Conservation (phyloP, 2,329 filamentous ascomycete species). For the Ascochyta pisi region DNA sequence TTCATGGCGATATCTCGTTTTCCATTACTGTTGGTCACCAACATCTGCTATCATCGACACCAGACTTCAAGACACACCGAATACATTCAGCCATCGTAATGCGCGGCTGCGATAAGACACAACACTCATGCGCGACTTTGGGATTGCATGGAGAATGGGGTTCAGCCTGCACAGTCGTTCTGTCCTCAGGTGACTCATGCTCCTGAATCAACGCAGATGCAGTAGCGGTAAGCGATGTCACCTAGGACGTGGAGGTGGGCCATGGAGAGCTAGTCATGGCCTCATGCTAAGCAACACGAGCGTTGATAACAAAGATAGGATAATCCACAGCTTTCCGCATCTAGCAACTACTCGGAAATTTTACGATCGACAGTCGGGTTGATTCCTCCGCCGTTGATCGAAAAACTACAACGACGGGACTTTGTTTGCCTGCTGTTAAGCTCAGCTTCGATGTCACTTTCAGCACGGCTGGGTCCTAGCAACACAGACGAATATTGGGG, state of each 20-base stretch:
- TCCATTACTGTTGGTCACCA: constrained; percentile 26
- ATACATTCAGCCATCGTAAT: constrained; percentile 11
- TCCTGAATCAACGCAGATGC: constrained; percentile 18
- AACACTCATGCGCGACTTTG: constrained; percentile 2
- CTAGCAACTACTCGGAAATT: constrained; percentile 3
- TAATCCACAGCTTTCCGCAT: constrained; percentile 1
- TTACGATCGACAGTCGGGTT: neutral
- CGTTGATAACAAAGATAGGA: constrained; percentile 15
- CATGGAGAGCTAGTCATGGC: neutral
- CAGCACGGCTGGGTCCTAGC: no score
- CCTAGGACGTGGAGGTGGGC: constrained; percentile 30
- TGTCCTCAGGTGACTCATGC: constrained; percentile 5
- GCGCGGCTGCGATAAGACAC: constrained; percentile 28
- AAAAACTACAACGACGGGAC: no score
- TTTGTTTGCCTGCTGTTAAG: no score
- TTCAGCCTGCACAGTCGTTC: no score
- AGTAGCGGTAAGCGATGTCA: constrained; percentile 28
- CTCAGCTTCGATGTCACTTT: no score
- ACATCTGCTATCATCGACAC: constrained; percentile 21
- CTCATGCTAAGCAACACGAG: neutral
- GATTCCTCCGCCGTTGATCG: no score
- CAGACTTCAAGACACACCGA: neutral
- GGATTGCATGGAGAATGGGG: constrained; percentile 11
- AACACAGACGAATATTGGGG: no score
- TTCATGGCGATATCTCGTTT: neutral